Base-by-base conservation (phyloP, 2,329 filamentous ascomycete species). In the Apiospora kogelbergensis region DNA sequence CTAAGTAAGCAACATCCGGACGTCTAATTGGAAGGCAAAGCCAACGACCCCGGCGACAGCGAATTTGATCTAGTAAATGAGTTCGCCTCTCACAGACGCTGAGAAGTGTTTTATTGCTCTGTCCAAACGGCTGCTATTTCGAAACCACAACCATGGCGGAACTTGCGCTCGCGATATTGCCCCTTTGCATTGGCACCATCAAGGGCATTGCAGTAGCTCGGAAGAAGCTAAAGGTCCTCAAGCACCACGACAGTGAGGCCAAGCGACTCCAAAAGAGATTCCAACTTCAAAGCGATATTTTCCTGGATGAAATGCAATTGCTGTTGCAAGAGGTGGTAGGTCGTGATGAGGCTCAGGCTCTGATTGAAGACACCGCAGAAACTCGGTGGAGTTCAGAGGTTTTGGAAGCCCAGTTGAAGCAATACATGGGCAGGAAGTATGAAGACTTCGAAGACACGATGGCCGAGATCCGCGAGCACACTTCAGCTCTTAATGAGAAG, bases 161-260 rank as follows among this genome's bases (percentile, higher is more conserved):
- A 53, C 68, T 72, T 63, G 70, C 70, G 2, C 68, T 72, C 37
- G 72, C 68, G 13, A 71, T 73, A 60, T n/a, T 71, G 22, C 71
- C 72, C 6, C 48, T 73, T 7, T 70, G 67, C 30, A 44, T 71
- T 15, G 48, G 40, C 24, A 69, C 71, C 33, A 65, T 72, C 22
- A 70, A 72, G 37, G 71, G 70, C 13, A 66, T 70, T 6, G 48
- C 53, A 20, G 44, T 68, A 13, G 67, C 66, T 11, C 65, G 68
- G 33, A 71, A 70, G 63, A 71, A 46, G 45, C 63, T 73, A 9
- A 72, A 71, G 44, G 63, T 69, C 6, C 68, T 73, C 30, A 69
- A 63, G 20, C 67, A 70, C 46, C 70, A 69, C n/a, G 63, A 69
- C 42, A 65, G 48, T 13, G 70, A 69, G 37, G 64, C 69, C 5